Conservation (phyloP, 2,329 filamentous ascomycete genomes). For the Fusarium hainanense region DNA sequence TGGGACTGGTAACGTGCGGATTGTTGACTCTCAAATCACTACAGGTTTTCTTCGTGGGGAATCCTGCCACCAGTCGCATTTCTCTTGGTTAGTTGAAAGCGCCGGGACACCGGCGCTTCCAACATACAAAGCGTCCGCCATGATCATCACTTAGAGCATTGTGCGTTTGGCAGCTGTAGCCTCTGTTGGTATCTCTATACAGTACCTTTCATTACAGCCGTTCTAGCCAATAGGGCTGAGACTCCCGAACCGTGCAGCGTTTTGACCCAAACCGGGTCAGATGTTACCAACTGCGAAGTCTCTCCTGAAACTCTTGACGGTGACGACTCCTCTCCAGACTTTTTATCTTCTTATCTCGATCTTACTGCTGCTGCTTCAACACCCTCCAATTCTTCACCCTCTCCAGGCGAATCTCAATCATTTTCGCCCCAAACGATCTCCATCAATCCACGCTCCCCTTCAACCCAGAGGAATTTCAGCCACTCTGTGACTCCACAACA, state of each 20-base stretch:
- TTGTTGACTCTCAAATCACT: accelerated
- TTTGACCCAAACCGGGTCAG: background rate
- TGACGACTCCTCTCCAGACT: background rate
- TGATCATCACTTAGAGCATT: slow-evolving; percentile 9
- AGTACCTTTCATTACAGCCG: background rate
- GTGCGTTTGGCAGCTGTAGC: background rate
- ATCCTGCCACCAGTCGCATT: accelerated
- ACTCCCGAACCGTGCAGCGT: background rate
- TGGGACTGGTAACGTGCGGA: too few species aligned
- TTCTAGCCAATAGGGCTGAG: background rate
- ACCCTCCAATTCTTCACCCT: background rate
- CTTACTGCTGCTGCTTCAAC: background rate
- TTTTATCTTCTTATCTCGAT: background rate
- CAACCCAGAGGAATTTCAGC: background rate
- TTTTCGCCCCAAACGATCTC: background rate
- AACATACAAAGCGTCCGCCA: background rate
- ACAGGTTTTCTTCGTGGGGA: background rate
- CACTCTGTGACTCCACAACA: background rate
- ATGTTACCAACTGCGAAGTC: background rate
- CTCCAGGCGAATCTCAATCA: background rate
- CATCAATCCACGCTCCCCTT: background rate
- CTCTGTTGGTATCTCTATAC: background rate
- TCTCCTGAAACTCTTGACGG: background rate
- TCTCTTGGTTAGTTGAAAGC: background rate
- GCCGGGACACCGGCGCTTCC: background rate